Percentiles rank a stretch among this genome's conserved stretches.
Conservation (phyloP, 352 stramenopile genomes). For the Aphanomyces invadans region DNA sequence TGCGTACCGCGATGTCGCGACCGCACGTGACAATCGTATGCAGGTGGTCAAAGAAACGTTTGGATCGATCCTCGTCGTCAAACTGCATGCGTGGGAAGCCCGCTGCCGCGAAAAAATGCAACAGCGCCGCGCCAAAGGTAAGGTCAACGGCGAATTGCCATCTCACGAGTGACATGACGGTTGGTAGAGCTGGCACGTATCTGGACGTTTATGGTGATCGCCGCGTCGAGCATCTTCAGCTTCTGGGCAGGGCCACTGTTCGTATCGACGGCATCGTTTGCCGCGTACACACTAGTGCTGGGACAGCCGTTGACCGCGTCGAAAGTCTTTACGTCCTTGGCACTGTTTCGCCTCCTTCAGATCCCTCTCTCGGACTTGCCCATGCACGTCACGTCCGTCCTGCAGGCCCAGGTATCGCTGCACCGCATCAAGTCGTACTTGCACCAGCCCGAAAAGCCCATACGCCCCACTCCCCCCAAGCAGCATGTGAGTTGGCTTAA, state of each 20-base stretch:
- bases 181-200: not conserved
- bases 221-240: slow-evolving; percentile 22
- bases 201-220: not conserved
- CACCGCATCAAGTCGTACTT: slow-evolving; percentile 37
- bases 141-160: too few relatives aligned
- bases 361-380: slow-evolving; percentile 35
- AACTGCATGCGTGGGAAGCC: slow-evolving; percentile 87
- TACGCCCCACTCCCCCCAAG: not conserved
- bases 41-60: slow-evolving; percentile 40
- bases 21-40: slow-evolving; percentile 36
- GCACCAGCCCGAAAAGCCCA: not conserved
- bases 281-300: slow-evolving; percentile 37
- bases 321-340: slow-evolving; percentile 58
- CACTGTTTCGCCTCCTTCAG: slow-evolving; percentile 45
- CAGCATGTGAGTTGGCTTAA: not conserved
- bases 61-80: slow-evolving; percentile 81
- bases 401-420: slow-evolving; percentile 39
- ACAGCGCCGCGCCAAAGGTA: slow-evolving; percentile 31
- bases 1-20: slow-evolving; percentile 27
- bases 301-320: slow-evolving; percentile 35
- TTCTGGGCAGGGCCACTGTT: slow-evolving; percentile 40
- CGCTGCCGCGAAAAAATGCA: slow-evolving; percentile 75
- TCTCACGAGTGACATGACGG: too few relatives aligned
- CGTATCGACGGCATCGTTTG: slow-evolving; percentile 46
- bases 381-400: slow-evolving; percentile 30